Evolutionary conservation across 2,329 filamentous ascomycete genomes (phyloP).

Genomic region (Monosporascus sp.): DNA sequence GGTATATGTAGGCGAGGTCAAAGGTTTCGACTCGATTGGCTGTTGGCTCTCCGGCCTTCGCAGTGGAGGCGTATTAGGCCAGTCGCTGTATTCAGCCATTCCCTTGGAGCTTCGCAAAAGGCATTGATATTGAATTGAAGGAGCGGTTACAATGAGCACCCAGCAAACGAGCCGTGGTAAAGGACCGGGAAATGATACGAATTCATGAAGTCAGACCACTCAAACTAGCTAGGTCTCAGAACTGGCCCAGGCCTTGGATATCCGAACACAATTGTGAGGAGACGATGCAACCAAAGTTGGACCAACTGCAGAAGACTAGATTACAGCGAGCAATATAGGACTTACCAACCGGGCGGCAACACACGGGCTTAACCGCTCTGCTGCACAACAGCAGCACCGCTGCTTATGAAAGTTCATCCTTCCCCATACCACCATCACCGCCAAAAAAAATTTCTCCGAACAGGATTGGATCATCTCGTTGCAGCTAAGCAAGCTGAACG

Average conservation of each 20-base stretch:
- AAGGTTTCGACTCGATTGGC: constrained; percentile 1
- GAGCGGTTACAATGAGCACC: background rate
- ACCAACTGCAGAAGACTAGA: background rate
- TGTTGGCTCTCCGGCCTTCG: background rate
- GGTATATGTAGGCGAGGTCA: constrained; percentile 1
- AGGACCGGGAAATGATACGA: background rate
- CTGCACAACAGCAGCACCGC: no score
- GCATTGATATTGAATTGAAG: background rate
- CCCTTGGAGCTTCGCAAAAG: background rate
- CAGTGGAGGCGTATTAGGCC: background rate
- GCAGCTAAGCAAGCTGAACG: no score
- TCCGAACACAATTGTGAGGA: background rate
- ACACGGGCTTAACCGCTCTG: background rate
- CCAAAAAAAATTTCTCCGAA: no score
- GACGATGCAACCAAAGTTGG: background rate
- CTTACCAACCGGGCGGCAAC: background rate
- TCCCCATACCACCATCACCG: no score
- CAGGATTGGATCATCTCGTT: no score
- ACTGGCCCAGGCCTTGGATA: background rate
- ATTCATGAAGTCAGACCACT: no score
- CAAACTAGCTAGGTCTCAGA: no score
- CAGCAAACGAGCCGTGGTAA: background rate
- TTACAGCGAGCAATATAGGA: background rate
- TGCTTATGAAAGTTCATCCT: no score
- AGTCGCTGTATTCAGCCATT: background rate